A percentile compares a stretch with the other conserved stretches of the same genome.
Conservation (phyloP, 805 yeast species). For the Clavispora vitiphila region DNA sequence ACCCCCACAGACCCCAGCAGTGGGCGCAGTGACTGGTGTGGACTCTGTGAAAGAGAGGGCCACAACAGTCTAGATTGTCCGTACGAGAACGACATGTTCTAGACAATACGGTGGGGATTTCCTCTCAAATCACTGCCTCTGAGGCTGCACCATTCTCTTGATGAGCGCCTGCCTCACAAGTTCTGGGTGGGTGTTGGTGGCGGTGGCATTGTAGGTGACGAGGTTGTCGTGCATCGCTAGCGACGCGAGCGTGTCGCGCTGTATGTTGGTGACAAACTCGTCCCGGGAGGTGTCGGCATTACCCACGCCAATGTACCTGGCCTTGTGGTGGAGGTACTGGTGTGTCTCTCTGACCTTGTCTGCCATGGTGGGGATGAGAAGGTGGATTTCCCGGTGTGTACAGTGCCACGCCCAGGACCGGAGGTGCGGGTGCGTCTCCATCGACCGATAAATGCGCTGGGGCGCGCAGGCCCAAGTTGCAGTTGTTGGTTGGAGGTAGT, state of each 20-base stretch:
- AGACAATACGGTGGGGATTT: too few species aligned
- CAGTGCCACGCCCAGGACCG: neutral
- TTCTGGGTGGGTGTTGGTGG: slow-evolving; percentile 38
- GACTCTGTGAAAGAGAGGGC: slow-evolving; percentile 85
- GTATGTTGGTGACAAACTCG: slow-evolving; percentile 66
- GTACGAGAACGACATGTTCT: slow-evolving; percentile 53
- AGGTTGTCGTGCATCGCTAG: slow-evolving; percentile 55
- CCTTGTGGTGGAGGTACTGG: slow-evolving; percentile 48
- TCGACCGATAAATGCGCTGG: neutral
- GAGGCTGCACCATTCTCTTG: slow-evolving; percentile 29
- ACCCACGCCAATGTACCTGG: slow-evolving; percentile 73
- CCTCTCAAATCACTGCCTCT: slow-evolving; percentile 1
- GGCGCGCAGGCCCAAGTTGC: too few species aligned
- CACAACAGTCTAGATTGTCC: slow-evolving; percentile 89
- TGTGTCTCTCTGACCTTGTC: slow-evolving; percentile 61
- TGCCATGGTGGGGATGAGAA: slow-evolving; percentile 37
- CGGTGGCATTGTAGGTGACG: slow-evolving; percentile 50
- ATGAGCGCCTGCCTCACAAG: slow-evolving; percentile 27
- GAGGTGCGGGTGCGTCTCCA: neutral
- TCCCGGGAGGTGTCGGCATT: slow-evolving; percentile 60
- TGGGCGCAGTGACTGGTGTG: slow-evolving; percentile 85
- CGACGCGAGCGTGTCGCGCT: slow-evolving; percentile 61
- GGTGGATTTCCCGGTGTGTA: neutral
- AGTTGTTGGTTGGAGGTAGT: too few species aligned
- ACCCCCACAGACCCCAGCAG: slow-evolving; percentile 56